These are phyloP conservation scores for Fusarium drepaniforme DNA, from an alignment of 2,329 filamentous ascomycete species.

Conservation along the genomic window DNA sequence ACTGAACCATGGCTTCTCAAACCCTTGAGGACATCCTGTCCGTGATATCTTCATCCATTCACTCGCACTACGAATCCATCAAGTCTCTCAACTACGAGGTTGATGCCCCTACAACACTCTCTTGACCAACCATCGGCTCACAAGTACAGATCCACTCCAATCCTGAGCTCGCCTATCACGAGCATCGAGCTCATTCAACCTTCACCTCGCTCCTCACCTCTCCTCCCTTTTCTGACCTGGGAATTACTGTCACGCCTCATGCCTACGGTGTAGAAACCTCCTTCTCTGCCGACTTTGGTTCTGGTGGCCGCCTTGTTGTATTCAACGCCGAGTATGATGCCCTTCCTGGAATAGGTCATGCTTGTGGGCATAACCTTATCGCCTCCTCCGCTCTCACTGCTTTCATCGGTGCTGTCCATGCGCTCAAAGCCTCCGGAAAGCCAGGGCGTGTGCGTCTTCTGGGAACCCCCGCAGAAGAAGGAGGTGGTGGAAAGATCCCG, in stretches of 20 bases:
- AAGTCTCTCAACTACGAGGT: conserved; percentile 4
- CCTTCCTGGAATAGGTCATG: conserved; percentile 25
- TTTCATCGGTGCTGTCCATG: conserved; percentile 10
- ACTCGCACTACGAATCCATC: background rate
- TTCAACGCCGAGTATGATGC: conserved; percentile 37
- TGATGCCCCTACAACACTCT: background rate
- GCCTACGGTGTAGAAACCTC: conserved; percentile 23
- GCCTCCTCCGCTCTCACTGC: conserved; percentile 30
- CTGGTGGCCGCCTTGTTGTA: conserved; percentile 19
- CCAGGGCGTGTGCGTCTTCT: conserved; percentile 7
- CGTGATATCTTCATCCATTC: background rate
- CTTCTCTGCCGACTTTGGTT: conserved; percentile 29
- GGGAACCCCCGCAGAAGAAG: conserved; percentile 18
- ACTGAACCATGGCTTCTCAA: background rate
- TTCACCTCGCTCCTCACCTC: conserved; percentile 18
- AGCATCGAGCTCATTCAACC: conserved; percentile 25
- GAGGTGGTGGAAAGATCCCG: conserved; percentile 12
- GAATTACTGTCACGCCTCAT: conserved; percentile 16
- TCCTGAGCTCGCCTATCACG: conserved; percentile 26
- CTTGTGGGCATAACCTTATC: conserved; percentile 33
- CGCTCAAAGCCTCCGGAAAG: background rate
- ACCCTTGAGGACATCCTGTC: background rate
- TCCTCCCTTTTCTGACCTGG: conserved; percentile 4
- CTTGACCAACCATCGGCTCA: background rate
- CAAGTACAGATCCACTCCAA: conserved; percentile 26